Evolutionary conservation across 345 rosid genomes (phyloP).

Genomic region (Triadica sebifera): DNA sequence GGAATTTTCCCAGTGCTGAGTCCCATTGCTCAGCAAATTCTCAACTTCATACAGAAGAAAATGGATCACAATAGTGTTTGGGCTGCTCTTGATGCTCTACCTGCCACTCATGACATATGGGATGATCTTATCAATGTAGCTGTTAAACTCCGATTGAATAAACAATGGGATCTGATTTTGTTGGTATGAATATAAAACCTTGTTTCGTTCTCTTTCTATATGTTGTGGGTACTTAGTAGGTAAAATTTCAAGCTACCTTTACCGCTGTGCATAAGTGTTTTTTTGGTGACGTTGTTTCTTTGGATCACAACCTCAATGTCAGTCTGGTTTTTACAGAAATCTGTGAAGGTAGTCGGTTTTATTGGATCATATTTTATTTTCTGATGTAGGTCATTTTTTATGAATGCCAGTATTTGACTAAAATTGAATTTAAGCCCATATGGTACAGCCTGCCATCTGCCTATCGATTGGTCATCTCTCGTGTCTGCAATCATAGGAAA

Average conservation of each 20-base stretch:
- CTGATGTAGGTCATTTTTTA: neutral
- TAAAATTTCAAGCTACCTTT: neutral
- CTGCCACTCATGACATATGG: constrained; percentile 70
- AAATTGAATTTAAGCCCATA: neutral
- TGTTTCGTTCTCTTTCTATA: neutral
- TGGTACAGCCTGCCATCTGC: neutral
- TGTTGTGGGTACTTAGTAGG: neutral
- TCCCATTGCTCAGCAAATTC: constrained; percentile 69
- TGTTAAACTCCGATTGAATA: constrained; percentile 79
- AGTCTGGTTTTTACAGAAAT: neutral
- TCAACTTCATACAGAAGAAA: constrained; percentile 50
- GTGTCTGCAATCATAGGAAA: neutral
- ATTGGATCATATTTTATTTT: neutral
- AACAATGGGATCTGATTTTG: constrained; percentile 68
- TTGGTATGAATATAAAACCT: constrained; percentile 40
- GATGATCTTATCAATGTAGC: constrained; percentile 79
- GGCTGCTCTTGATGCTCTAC: constrained; percentile 60
- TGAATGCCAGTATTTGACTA: neutral
- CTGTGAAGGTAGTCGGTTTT: neutral
- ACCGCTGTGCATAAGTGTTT: neutral
- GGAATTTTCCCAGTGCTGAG: constrained; percentile 88
- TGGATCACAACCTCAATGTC: neutral
- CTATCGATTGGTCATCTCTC: neutral
- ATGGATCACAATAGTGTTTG: constrained; percentile 42
- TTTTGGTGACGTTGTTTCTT: too few species aligned